phyloP scores from a whole-genome alignment of 495 filamentous ascomycete species.

The Aspergillus steynii region DNA sequence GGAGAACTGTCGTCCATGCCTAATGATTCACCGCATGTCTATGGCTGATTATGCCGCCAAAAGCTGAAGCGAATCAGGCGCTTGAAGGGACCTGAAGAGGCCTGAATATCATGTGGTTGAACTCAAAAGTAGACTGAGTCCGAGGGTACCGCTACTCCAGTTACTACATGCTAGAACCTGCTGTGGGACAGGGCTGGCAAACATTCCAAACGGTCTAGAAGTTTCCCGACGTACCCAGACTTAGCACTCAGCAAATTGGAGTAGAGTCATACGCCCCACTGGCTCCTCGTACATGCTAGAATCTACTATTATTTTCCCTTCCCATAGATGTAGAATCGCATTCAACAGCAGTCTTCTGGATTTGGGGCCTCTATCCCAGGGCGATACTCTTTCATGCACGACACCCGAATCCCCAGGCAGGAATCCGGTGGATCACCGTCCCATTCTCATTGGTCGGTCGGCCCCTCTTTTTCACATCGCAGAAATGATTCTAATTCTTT shows the following conservation, averaged over 20 bases:
- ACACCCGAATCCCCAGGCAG: neutral
- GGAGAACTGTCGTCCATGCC: slow-evolving; percentile 23
- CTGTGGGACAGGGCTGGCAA: neutral
- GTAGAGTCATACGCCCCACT: neutral
- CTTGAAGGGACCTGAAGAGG: neutral
- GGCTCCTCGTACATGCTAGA: neutral
- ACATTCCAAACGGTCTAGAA: neutral
- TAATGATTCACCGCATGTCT: slow-evolving; percentile 5
- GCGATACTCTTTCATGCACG: neutral
- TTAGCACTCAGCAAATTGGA: neutral
- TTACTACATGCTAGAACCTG: neutral
- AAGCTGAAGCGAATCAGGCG: neutral
- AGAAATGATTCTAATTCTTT: neutral
- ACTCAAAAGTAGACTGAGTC: neutral
- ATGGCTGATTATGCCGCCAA: no score
- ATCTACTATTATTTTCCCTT: neutral
- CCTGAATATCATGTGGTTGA: no score
- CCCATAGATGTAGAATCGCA: neutral
- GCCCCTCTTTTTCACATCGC: neutral
- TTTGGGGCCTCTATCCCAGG: no score
- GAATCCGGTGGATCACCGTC: neutral
- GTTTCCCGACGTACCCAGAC: neutral
- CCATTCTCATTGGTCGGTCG: neutral
- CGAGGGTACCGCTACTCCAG: neutral
- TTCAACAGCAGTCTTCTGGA: neutral